A percentile compares a stretch with the other conserved stretches of the same genome.
phyloP scores from a whole-genome alignment of 352 stramenopile genomes.

The Globisporangium canariense region DNA sequence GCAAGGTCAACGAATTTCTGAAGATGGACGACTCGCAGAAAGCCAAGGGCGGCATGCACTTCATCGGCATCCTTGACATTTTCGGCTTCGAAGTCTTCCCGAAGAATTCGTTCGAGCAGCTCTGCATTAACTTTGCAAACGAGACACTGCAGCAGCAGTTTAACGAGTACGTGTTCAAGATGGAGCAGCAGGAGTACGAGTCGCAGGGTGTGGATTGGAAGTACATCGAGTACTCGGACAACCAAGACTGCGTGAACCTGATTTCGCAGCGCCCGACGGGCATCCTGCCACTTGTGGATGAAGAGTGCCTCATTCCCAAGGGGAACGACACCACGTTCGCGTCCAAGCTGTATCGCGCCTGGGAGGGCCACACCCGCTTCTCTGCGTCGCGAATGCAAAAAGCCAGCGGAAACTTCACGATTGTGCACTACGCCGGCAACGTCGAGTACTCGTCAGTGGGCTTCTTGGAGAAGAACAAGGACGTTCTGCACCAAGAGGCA shows the following conservation, averaged over 20 bases:
- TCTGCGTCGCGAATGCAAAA: constrained; percentile 75
- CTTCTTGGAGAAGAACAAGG: constrained; percentile 88
- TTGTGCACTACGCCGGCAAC: constrained; percentile 79
- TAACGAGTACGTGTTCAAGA: constrained; percentile 89
- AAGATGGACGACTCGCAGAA: constrained; percentile 78
- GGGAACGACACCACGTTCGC: constrained; percentile 79
- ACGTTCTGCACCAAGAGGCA: constrained; percentile 76
- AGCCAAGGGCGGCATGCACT: constrained; percentile 51
- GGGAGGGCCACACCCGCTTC: constrained; percentile 59
- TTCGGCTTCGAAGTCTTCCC: constrained; percentile 93
- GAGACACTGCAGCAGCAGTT: constrained; percentile 88
- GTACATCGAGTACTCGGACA: constrained; percentile 84
- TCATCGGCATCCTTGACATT: constrained; percentile 91
- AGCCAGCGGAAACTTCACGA: constrained; percentile 63
- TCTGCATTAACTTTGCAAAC: constrained; percentile 91
- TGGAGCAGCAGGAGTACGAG: constrained; percentile 83
- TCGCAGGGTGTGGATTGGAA: constrained; percentile 81
- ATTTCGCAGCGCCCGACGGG: constrained; percentile 86
- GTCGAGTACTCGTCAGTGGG: constrained; percentile 75
- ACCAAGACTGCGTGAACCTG: constrained; percentile 87
- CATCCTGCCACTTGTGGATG: constrained; percentile 83
- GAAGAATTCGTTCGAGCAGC: constrained; percentile 89
- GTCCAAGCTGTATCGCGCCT: constrained; percentile 79
- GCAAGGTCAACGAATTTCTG: constrained; percentile 81
- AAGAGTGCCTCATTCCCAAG: constrained; percentile 86